Evolutionary conservation across 2,329 filamentous ascomycete genomes (phyloP), one percentile per base, ranked within the genome.

Genomic region (Pseudocercospora pini-densiflorae): DNA sequence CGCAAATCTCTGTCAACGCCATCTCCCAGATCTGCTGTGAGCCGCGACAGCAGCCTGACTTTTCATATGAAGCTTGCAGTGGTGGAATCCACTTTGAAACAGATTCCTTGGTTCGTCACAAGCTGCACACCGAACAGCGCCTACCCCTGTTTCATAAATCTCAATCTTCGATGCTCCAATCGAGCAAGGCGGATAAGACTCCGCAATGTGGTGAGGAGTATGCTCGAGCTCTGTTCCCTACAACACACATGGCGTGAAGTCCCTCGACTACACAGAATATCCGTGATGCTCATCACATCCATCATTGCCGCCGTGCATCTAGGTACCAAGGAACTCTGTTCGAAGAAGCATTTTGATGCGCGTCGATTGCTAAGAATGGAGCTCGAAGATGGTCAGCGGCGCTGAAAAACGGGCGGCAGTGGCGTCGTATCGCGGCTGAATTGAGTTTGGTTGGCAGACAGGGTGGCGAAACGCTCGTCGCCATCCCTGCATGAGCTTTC

Each of bases 261-360:
- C 31, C 16, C 7, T 12, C 3, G 43, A 47, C 43, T 19, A 23
- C 43, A 47, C n/a, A n/a, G 5, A 23, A 19, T 4, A 23, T 9
- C 43, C 43, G 10, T 23, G 21, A 19, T 9, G 43, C n/a, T 47
- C 43, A 47, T 12, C 43, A 47, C 43, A n/a, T 19, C 21, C 43
- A 21, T 23, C 43, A 47, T 47, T 47, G 6, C n/a, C 43, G 7
- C 21, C 43, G 21, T 23, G 43, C 16, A 12, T 7, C 21, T 47
- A 40, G 36, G 14, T 40, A 40, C 14, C 45, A 49, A 16, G 16
- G 21, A 12, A 23, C 8, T 23, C 2, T 47, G 43, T 47, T 47
- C n/a, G 21, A n/a, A 21, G 43, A 54, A 54, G 49, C 49, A 53
- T 53, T 53, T 53, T 9, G 49, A 53, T 53, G 49, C 49, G 49